These are phyloP conservation scores for Saccharomycopsis oosterbeekiorum DNA, from an alignment of 805 yeast genomes.

Conservation along the genomic window DNA sequence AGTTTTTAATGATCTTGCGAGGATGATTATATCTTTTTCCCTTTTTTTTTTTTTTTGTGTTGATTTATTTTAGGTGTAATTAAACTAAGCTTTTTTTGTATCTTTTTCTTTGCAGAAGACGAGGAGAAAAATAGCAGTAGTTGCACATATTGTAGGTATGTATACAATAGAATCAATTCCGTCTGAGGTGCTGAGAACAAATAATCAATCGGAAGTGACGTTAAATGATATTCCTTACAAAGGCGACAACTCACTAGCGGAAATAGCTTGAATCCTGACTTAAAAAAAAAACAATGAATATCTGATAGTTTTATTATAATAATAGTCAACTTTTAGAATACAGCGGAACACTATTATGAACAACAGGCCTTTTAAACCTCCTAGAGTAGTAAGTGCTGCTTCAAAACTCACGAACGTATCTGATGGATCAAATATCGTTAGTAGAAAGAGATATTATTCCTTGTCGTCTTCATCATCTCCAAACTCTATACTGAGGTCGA, in stretches of 20 bases:
- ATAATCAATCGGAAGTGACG: too few relatives aligned
- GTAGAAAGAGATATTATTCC: background rate
- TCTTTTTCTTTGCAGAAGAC: too few relatives aligned
- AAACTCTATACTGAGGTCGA: background rate
- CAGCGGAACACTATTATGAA: background rate
- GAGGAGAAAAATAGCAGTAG: background rate
- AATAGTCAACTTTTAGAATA: background rate
- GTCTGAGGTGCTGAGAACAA: too few relatives aligned
- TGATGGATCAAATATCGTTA: background rate
- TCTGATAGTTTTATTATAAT: background rate
- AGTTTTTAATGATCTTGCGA: too few relatives aligned
- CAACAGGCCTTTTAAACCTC: background rate
- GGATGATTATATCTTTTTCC: too few relatives aligned
- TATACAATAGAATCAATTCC: background rate
- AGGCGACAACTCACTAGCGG: too few relatives aligned
- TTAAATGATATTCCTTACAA: too few relatives aligned
- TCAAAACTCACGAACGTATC: background rate
- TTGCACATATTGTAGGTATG: background rate
- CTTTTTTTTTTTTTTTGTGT: too few relatives aligned
- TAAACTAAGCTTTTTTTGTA: too few relatives aligned
- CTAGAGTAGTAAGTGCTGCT: background rate
- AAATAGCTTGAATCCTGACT: too few relatives aligned
- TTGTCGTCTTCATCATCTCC: background rate
- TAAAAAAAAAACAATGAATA: background rate
- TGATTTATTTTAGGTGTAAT: too few relatives aligned